Evolutionary conservation across 352 stramenopile species (phyloP).

Genomic region (Phytopythium ostracodes): DNA sequence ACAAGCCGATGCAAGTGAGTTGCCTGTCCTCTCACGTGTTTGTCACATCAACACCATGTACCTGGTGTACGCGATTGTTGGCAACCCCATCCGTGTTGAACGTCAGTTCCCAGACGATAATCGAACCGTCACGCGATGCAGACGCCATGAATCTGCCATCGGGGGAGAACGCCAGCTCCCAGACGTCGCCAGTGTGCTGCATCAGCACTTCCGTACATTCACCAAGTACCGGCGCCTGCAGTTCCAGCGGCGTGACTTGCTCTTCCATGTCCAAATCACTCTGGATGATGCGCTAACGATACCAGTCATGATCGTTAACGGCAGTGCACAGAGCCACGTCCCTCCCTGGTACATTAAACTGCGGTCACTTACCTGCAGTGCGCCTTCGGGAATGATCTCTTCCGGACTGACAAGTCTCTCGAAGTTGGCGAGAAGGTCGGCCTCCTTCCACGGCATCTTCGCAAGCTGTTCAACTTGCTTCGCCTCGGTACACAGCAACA

Average conservation of each 20-base stretch:
- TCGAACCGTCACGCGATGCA: conserved; percentile 64
- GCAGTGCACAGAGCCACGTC: no score
- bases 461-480: conserved; percentile 30
- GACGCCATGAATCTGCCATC: conserved; percentile 75
- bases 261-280: conserved; percentile 17
- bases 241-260: conserved; percentile 9
- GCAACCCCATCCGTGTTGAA: conserved; percentile 12
- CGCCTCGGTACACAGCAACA: conserved; percentile 54
- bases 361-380: conserved; percentile 30
- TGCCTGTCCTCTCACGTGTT: conserved; percentile 1
- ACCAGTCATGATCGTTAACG: not conserved
- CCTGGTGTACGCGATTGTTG: conserved; percentile 8
- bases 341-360: no score
- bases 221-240: conserved; percentile 16
- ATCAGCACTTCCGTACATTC: conserved; percentile 41
- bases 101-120: conserved; percentile 68
- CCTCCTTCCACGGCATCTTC: conserved; percentile 37
- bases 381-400: conserved; percentile 59
- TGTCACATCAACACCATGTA: conserved; percentile 4
- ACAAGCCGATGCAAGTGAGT: not conserved
- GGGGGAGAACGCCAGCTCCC: conserved; percentile 75
- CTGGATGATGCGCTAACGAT: conserved; percentile 37
- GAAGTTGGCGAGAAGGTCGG: conserved; percentile 38
- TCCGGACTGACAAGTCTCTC: conserved; percentile 59
- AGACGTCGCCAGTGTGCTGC: conserved; percentile 54